phyloP scores from a whole-genome alignment of 2,329 filamentous ascomycete species.

The Paramyrothecium roridum region DNA sequence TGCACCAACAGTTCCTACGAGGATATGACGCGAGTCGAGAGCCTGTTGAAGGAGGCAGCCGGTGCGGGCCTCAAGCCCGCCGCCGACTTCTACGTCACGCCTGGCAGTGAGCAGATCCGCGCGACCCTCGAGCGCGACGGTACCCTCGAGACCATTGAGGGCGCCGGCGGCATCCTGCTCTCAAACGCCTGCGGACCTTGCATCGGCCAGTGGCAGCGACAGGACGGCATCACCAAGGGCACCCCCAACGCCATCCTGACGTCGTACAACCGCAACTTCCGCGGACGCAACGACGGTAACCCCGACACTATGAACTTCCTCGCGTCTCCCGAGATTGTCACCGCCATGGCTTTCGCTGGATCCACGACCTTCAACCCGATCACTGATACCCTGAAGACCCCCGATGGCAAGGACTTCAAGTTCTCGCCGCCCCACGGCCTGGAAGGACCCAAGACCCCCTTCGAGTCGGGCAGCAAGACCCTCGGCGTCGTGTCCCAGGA shows the following conservation, averaged over 20 bases:
- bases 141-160: slow-evolving; percentile 90
- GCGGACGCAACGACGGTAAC: slow-evolving; percentile 95
- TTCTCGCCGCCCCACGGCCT: slow-evolving; percentile 77
- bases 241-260: slow-evolving; percentile 92
- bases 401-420: slow-evolving; percentile 77
- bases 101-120: slow-evolving; percentile 94
- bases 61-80: slow-evolving; percentile 93
- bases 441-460: slow-evolving; percentile 60
- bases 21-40: slow-evolving; percentile 94
- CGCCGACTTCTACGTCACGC: slow-evolving; percentile 89
- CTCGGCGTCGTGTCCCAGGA: slow-evolving; percentile 71
- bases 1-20: slow-evolving; percentile 89
- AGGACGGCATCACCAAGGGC: slow-evolving; percentile 79
- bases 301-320: slow-evolving; percentile 98
- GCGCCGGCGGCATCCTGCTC: slow-evolving; percentile 91
- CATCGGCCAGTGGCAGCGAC: slow-evolving; percentile 93
- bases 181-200: slow-evolving; percentile 93
- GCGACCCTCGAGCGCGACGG: slow-evolving; percentile 89
- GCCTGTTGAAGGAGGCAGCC: slow-evolving; percentile 74
- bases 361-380: slow-evolving; percentile 94
- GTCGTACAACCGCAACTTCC: slow-evolving; percentile 98
- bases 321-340: slow-evolving; percentile 93
- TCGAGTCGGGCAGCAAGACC: slow-evolving; percentile 71
- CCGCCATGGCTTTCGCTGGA: slow-evolving; percentile 91
- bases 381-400: slow-evolving; percentile 78